Percentiles rank a stretch among this genome's conserved stretches.
These are phyloP conservation scores for Straminergon stramineum DNA, from an alignment of 225 moss, liverwort and hornwort genomes.

Conservation along the genomic window DNA sequence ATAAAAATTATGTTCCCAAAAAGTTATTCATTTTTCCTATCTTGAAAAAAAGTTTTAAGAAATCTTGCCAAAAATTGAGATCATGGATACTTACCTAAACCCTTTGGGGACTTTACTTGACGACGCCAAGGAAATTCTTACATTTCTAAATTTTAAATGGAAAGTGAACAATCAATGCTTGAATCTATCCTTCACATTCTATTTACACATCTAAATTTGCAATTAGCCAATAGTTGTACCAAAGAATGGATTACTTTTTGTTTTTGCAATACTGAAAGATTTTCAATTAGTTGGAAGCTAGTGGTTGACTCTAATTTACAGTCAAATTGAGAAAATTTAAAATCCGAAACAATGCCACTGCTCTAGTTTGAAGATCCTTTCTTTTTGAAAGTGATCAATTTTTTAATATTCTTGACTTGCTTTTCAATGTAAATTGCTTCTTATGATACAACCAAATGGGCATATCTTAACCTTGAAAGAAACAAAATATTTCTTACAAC, in stretches of 20 bases:
- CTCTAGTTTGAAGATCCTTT: not conserved
- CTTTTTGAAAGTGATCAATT: no score
- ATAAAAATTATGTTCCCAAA: no score
- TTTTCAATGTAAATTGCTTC: not conserved
- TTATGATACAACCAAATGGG: no score
- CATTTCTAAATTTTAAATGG: no score
- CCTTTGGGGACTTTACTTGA: no score
- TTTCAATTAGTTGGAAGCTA: not conserved
- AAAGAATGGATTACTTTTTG: not conserved
- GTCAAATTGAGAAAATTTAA: not conserved
- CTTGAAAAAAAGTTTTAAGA: no score
- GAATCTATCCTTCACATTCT: not conserved
- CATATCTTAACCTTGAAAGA: not conserved
- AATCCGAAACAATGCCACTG: not conserved
- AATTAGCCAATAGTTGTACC: not conserved
- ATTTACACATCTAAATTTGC: not conserved
- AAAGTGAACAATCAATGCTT: not conserved
- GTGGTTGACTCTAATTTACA: not conserved
- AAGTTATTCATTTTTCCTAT: no score
- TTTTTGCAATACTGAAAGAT: not conserved
- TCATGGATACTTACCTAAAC: no score
- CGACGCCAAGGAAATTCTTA: no score
- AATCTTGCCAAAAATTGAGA: no score
- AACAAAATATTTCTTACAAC: not conserved
- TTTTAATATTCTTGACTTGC: not conserved